Percentiles rank a stretch among this genome's conserved stretches.
These are phyloP conservation scores for Leptographium wingfieldii DNA, from an alignment of 2,329 filamentous ascomycete species.

Conservation along the genomic window DNA sequence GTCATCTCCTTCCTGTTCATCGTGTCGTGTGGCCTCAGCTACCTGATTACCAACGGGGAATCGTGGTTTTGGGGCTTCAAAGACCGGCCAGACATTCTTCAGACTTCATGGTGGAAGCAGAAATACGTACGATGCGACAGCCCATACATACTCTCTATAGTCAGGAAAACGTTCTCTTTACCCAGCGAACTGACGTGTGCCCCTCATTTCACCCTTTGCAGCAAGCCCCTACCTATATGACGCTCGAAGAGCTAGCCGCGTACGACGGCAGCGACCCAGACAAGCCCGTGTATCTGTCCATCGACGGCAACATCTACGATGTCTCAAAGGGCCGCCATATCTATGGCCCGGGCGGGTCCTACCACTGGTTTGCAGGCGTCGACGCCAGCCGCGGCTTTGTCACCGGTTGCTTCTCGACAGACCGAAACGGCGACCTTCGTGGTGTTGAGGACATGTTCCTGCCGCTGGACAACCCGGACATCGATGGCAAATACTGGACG, in stretches of 20 bases:
- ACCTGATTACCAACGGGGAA: constrained; percentile 60
- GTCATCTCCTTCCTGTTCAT: constrained; percentile 54
- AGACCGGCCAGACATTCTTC: constrained; percentile 50
- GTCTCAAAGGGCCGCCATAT: constrained; percentile 55
- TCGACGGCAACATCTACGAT: constrained; percentile 81
- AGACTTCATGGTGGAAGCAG: constrained; percentile 42
- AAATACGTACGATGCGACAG: constrained; percentile 40
- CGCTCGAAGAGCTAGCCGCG: constrained; percentile 55
- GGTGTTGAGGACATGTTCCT: constrained; percentile 82
- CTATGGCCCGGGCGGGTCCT: constrained; percentile 77
- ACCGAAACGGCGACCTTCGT: constrained; percentile 70
- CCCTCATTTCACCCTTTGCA: constrained; percentile 10
- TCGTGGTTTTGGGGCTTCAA: constrained; percentile 54
- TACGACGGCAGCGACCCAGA: constrained; percentile 67
- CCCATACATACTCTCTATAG: neutral
- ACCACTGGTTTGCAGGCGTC: constrained; percentile 73
- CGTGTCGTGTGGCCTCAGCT: constrained; percentile 58
- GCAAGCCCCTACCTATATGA: constrained; percentile 54
- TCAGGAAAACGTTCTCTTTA: neutral
- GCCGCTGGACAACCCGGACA: constrained; percentile 46
- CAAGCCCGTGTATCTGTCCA: constrained; percentile 77
- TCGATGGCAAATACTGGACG: constrained; percentile 48
- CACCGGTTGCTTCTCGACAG: constrained; percentile 82
- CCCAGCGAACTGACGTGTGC: neutral
- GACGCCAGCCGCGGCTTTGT: constrained; percentile 85